These are phyloP conservation scores for Aspergillus fructus DNA, from an alignment of 2,329 filamentous ascomycete species.

Conservation along the genomic window DNA sequence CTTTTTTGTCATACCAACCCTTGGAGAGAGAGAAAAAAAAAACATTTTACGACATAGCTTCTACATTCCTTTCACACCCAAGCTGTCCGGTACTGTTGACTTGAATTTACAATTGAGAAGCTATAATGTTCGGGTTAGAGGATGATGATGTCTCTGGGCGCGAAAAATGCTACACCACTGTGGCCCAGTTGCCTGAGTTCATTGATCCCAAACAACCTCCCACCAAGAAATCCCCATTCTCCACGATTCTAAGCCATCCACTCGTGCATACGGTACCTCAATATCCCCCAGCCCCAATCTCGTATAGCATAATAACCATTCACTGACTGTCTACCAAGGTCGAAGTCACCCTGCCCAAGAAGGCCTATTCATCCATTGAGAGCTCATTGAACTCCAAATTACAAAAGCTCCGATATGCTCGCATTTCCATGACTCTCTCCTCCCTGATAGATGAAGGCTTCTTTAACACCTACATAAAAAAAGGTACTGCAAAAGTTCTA, in stretches of 20 bases:
- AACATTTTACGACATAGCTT: neutral
- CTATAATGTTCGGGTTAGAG: conserved; percentile 45
- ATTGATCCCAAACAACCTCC: conserved; percentile 70
- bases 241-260: conserved; percentile 61
- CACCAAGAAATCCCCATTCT: conserved; percentile 73
- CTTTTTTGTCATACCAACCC: too few species aligned
- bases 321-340: conserved; percentile 24
- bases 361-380: conserved; percentile 56
- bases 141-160: conserved; percentile 37
- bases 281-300: neutral
- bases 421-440: conserved; percentile 69
- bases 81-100: neutral
- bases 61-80: neutral
- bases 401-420: conserved; percentile 56
- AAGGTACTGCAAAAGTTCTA: conserved; percentile 51
- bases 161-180: conserved; percentile 71
- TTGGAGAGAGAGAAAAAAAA: neutral
- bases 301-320: neutral
- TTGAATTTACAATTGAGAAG: too few species aligned
- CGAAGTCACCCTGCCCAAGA: conserved; percentile 71
- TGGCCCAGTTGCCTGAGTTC: conserved; percentile 64
- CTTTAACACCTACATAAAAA: conserved; percentile 81
- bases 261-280: conserved; percentile 66
- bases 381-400: conserved; percentile 50
- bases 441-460: conserved; percentile 73